Percentiles rank a stretch among this genome's conserved stretches.
Evolutionary conservation across 2,329 filamentous ascomycete genomes (phyloP).

Genomic region (Didymella exigua): DNA sequence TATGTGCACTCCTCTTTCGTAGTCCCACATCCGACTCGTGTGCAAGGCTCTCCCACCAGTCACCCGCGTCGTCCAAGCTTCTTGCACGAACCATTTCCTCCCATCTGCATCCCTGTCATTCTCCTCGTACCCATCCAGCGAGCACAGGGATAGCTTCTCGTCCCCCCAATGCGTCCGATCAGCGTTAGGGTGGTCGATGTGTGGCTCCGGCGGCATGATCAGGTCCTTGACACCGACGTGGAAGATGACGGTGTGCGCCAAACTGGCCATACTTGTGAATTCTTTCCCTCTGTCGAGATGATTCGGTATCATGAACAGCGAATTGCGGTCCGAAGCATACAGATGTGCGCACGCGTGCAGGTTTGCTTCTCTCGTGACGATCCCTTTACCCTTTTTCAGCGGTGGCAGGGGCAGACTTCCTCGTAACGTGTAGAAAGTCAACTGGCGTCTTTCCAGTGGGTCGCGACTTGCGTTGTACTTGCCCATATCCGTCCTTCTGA

Average conservation of each 20-base stretch:
- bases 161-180: slow-evolving; percentile 35
- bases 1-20: slow-evolving; percentile 36
- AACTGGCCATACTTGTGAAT: slow-evolving; percentile 38
- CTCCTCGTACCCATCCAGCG: slow-evolving; percentile 20
- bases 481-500: slow-evolving; percentile 60
- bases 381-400: background rate
- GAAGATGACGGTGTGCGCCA: slow-evolving; percentile 44
- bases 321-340: slow-evolving; percentile 63
- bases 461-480: slow-evolving; percentile 51
- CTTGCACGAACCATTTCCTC: slow-evolving; percentile 43
- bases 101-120: slow-evolving; percentile 28
- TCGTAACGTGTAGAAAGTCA: slow-evolving; percentile 43
- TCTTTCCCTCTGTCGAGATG: slow-evolving; percentile 41
- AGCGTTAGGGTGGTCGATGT: slow-evolving; percentile 28
- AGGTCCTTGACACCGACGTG: slow-evolving; percentile 39
- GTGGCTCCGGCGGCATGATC: slow-evolving; percentile 32
- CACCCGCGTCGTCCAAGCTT: slow-evolving; percentile 34
- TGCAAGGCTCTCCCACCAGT: slow-evolving; percentile 35
- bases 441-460: slow-evolving; percentile 45
- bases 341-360: slow-evolving; percentile 63
- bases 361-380: slow-evolving; percentile 49
- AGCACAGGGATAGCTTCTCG: slow-evolving; percentile 29
- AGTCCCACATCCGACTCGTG: slow-evolving; percentile 40
- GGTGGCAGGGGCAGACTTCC: slow-evolving; percentile 39
- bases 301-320: slow-evolving; percentile 58